Evolutionary conservation across 176 grass and related monocot species (phyloP), one percentile per base, ranked within the genome.

Genomic region (Rhipidocladum racemiflorum): DNA sequence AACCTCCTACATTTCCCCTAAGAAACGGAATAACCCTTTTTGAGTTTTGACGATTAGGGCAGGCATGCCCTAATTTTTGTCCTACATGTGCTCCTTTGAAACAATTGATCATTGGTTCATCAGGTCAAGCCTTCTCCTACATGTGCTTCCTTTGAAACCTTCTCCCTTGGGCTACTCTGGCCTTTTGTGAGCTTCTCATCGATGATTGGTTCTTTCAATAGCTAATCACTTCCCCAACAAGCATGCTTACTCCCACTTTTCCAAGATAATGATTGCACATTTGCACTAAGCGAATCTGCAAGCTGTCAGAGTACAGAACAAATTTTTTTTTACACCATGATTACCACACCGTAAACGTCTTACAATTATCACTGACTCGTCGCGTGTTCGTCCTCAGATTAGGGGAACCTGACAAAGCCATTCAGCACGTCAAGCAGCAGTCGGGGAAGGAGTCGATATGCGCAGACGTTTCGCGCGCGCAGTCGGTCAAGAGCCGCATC

Each of bases 401-500:
- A 92, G 97, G 97, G 67, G 91, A 96, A 17, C 75, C 93, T 36
- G 97, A 95, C 64, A 99, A 93, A 25, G 89, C 97, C 59, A 85
- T 96, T 12, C 71, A 96, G 65, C 89, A 90, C 88, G 65, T 88
- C 30, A 92, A 91, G 83, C 93, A 86, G 83, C 93, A 87, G 68
- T 87, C 97, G 2, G 34, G 48, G 71, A 92, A 87, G 20, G 96
- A 95, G 48, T 86, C 96, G 51, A 85, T 27, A 7, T 48, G 35
- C 63, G 67, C 61, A 0, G 91, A 92, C 73, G 80, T 85, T 27
- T 85, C 81, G 7, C 83, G 74, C 84, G 89, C 89, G 45, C 89
- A 91, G 55, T 88, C 89, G 17, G 68, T 99, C 40, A 88, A 90
- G 80, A 81, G 28, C 72, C 93, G 85, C 29, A 61, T 96, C 24